phyloP scores from a whole-genome alignment of 768 basidiomycete genomes.

The Termitomyces bulborhizus region DNA sequence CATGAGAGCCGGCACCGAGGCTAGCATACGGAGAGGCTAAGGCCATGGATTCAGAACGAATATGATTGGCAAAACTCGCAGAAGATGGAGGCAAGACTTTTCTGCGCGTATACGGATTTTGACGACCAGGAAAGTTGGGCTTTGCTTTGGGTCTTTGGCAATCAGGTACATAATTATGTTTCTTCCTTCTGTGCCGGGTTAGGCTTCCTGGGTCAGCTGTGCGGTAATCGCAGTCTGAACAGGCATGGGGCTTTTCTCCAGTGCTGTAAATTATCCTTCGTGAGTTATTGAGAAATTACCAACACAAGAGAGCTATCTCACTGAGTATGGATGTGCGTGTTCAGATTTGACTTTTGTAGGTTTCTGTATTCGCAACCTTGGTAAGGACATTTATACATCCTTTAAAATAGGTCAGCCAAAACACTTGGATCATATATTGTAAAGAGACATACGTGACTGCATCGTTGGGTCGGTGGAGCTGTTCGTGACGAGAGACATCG shows the following conservation, averaged over 20 bases:
- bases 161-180: conserved; percentile 19
- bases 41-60: not conserved
- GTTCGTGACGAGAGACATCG: conserved; percentile 15
- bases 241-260: conserved; percentile 20
- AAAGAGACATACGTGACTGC: conserved; percentile 9
- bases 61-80: not conserved
- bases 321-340: conserved; percentile 26
- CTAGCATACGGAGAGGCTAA: not conserved
- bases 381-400: conserved; percentile 23
- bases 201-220: conserved; percentile 24
- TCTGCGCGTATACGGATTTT: not conserved
- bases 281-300: not conserved
- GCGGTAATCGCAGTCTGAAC: conserved; percentile 21
- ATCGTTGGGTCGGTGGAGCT: conserved; percentile 11
- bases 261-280: conserved; percentile 15
- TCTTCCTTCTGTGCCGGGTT: conserved; percentile 24
- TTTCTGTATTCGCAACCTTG: conserved; percentile 21
- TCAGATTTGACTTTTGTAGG: conserved; percentile 24
- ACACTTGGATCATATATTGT: not conserved
- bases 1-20: not conserved
- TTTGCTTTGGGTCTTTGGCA: conserved; percentile 1
- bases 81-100: not conserved
- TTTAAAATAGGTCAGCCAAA: not conserved
- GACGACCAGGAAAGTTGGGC: not conserved
- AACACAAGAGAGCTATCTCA: conserved; percentile 8